phyloP scores from a whole-genome alignment of 2,329 filamentous ascomycete species.

The Penicillium sp. region DNA sequence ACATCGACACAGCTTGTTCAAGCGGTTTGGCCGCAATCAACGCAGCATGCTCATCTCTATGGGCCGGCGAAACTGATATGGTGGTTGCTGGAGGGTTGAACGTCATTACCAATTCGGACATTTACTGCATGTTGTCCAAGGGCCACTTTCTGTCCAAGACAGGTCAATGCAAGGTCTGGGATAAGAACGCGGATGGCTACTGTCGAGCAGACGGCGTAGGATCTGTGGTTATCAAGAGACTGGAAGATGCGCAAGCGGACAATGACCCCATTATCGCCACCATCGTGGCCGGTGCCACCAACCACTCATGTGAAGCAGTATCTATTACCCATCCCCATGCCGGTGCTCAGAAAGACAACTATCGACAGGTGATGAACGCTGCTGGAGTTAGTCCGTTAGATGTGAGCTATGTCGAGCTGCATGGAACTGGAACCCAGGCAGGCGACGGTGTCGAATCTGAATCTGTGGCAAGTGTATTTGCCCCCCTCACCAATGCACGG shows the following conservation, averaged over 20 bases:
- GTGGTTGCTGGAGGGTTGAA: conserved; percentile 78
- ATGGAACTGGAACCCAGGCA: conserved; percentile 45
- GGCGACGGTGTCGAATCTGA: conserved; percentile 40
- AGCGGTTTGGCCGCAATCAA: conserved; percentile 62
- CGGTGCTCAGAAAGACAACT: conserved; percentile 38
- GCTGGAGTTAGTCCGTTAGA: conserved; percentile 38
- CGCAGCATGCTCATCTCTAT: conserved; percentile 67
- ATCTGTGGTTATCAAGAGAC: conserved; percentile 51
- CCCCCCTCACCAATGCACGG: too few species aligned
- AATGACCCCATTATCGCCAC: conserved; percentile 46
- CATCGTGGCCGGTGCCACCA: conserved; percentile 44
- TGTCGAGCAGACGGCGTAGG: conserved; percentile 54
- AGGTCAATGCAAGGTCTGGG: conserved; percentile 52
- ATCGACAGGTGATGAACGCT: conserved; percentile 36
- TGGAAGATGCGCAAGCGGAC: conserved; percentile 52
- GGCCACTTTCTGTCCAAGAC: conserved; percentile 31
- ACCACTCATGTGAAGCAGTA: conserved; percentile 48
- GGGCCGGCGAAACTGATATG: conserved; percentile 73
- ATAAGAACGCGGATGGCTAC: conserved; percentile 53
- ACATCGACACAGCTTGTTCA: conserved; percentile 72
- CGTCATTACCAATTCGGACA: conserved; percentile 70
- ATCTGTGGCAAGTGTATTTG: conserved; percentile 38
- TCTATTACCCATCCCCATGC: conserved; percentile 47
- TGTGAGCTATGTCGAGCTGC: conserved; percentile 41
- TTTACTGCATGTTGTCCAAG: conserved; percentile 69